Conservation (phyloP, 768 basidiomycete genomes). For the Tubosaeta brunneosetosa region DNA sequence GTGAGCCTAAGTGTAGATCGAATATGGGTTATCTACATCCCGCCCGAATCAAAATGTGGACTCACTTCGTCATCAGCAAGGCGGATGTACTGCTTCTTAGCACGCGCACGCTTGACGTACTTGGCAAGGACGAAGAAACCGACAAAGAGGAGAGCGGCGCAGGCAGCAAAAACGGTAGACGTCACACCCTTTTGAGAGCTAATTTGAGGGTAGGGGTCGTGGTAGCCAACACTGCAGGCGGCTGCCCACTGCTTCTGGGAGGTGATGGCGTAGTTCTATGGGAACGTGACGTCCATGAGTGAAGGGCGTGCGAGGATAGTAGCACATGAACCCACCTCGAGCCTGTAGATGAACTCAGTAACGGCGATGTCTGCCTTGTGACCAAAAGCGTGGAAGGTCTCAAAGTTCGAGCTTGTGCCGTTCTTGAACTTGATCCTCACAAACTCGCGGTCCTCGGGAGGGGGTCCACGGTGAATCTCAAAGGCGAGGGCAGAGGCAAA, state of each 20-base stretch:
- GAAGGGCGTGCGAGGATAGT: neutral
- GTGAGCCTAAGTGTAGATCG: conserved; percentile 11
- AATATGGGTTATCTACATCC: conserved; percentile 3
- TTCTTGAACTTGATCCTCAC: conserved; percentile 84
- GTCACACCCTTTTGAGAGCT: conserved; percentile 28
- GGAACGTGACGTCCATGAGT: neutral
- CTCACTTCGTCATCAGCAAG: conserved; percentile 38
- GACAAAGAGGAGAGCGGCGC: conserved; percentile 35
- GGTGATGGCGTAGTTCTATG: conserved; percentile 42
- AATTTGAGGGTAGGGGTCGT: conserved; percentile 32
- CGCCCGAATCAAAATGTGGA: neutral
- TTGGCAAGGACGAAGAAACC: conserved; percentile 32
- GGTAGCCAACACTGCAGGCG: conserved; percentile 32
- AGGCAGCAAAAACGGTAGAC: conserved; percentile 30
- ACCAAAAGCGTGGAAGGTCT: conserved; percentile 69
- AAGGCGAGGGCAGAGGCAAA: conserved; percentile 71
- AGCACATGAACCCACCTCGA: conserved; percentile 48
- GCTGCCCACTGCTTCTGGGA: conserved; percentile 43
- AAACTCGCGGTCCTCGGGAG: conserved; percentile 76
- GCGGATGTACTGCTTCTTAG: conserved; percentile 32
- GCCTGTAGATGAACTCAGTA: conserved; percentile 80
- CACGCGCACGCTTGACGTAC: conserved; percentile 33
- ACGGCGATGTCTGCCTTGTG: conserved; percentile 73
- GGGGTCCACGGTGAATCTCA: conserved; percentile 71
- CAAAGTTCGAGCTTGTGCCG: conserved; percentile 61